Percentiles rank a stretch among this genome's conserved stretches.
Evolutionary conservation across 2,329 filamentous ascomycete genomes (phyloP).

Genomic region (Penicillium hesseltinei): DNA sequence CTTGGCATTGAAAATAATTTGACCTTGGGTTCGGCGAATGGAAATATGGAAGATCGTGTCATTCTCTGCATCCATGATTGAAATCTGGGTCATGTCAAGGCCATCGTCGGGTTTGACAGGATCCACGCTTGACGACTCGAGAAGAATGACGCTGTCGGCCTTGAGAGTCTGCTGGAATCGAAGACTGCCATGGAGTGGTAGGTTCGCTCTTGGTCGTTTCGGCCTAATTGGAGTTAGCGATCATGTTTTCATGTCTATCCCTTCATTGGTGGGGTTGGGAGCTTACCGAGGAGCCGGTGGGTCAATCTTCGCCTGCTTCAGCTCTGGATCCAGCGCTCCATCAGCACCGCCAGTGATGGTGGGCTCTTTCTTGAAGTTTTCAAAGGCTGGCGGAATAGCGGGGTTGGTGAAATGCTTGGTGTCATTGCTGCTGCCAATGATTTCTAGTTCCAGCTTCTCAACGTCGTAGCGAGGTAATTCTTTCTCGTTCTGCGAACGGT

Average conservation of each 20-base stretch:
- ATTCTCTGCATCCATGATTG: background rate
- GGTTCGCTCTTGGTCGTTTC: conserved; percentile 7
- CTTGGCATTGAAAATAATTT: conserved; percentile 11
- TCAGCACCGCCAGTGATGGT: conserved; percentile 11
- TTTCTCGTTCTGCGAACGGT: conserved; percentile 6
- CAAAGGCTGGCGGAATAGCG: background rate
- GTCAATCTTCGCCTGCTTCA: conserved; percentile 8
- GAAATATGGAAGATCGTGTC: conserved; percentile 7
- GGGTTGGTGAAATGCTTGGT: conserved; percentile 8
- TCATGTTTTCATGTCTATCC: background rate
- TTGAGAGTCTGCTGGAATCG: conserved; percentile 4
- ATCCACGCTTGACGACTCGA: conserved; percentile 7
- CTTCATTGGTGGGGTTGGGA: no score
- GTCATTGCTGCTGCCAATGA: conserved; percentile 14
- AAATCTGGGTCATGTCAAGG: conserved; percentile 9
- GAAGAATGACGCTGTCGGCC: conserved; percentile 8
- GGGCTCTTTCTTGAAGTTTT: conserved; percentile 13
- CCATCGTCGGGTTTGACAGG: background rate
- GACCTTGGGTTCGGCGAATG: conserved; percentile 1
- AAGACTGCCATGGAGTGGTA: conserved; percentile 1
- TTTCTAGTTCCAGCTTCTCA: conserved; percentile 10
- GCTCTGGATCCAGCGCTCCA: conserved; percentile 8
- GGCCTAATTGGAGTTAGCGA: background rate
- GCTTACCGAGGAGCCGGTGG: conserved; percentile 4
- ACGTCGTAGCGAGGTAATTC: conserved; percentile 10